Conservation (phyloP, 2,329 filamentous ascomycete species). For the Aspergillus neoniger region DNA sequence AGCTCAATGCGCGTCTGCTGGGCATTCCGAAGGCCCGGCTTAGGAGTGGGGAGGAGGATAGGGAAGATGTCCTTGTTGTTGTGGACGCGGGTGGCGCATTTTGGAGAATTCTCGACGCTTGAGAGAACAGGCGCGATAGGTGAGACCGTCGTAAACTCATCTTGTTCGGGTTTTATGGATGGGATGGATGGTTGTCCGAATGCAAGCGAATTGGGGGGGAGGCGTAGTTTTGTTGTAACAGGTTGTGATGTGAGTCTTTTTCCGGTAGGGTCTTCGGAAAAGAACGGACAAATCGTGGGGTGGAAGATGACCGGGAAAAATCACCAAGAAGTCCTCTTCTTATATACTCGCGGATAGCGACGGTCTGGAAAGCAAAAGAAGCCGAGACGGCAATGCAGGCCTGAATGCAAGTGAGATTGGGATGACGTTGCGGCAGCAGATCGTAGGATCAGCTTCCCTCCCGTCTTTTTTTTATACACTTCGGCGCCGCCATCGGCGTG, state of each 20-base stretch:
- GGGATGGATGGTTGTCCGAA: not conserved
- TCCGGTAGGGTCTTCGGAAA: not conserved
- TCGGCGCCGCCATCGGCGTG: conserved; percentile 12
- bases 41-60: not conserved
- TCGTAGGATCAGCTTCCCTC: not conserved
- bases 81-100: conserved; percentile 8
- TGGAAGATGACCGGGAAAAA: not conserved
- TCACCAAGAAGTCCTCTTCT: not conserved
- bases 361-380: not conserved
- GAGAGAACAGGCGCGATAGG: conserved; percentile 27
- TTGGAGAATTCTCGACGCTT: conserved; percentile 18
- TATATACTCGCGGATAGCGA: not conserved
- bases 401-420: conserved; percentile 1
- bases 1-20: not conserved
- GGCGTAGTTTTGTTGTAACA: not conserved
- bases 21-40: not conserved
- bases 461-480: conserved; percentile 1
- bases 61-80: not conserved
- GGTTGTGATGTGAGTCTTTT: not conserved
- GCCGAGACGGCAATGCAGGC: not conserved
- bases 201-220: not conserved
- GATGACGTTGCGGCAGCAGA: conserved; percentile 15
- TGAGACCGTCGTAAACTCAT: conserved; percentile 17
- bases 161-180: not conserved
- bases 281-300: not conserved